A percentile compares a stretch with the other conserved stretches of the same genome.
Evolutionary conservation across 768 basidiomycete genomes (phyloP).

Genomic region (Podaxis sp.): DNA sequence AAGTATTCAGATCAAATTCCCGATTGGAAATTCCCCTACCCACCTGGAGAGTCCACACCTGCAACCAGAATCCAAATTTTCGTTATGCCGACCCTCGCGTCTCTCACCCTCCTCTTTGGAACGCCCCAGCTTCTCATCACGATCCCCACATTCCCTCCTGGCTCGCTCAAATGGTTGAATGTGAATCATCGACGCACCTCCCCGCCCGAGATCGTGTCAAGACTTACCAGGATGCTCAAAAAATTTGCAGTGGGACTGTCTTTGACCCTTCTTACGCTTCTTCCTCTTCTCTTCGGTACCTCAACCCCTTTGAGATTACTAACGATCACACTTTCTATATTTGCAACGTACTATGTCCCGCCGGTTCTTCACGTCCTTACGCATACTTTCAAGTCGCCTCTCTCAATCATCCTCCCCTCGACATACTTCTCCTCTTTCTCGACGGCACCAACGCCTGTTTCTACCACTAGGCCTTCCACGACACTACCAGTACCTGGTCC

Average conservation of each 20-base stretch:
- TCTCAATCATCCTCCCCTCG: constrained; percentile 74
- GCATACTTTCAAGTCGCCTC: constrained; percentile 82
- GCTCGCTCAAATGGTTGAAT: constrained; percentile 7
- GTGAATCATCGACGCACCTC: background rate
- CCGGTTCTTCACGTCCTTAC: constrained; percentile 78
- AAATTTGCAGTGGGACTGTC: constrained; percentile 43
- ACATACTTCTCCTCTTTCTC: constrained; percentile 21
- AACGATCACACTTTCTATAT: constrained; percentile 48
- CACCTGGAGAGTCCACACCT: constrained; percentile 16
- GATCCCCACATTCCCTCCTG: constrained; percentile 53
- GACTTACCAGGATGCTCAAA: constrained; percentile 19
- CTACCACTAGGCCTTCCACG: background rate
- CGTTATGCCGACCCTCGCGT: constrained; percentile 42
- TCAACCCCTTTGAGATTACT: constrained; percentile 27
- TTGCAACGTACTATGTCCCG: constrained; percentile 66
- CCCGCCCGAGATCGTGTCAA: background rate
- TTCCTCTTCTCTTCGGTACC: constrained; percentile 30
- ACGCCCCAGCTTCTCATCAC: constrained; percentile 62
- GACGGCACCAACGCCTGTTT: background rate
- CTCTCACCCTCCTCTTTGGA: constrained; percentile 53
- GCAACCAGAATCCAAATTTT: constrained; percentile 29
- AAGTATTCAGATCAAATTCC: constrained; percentile 1
- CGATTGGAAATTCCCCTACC: constrained; percentile 11
- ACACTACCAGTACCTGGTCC: constrained; percentile 11
- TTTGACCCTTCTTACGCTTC: constrained; percentile 38